Base-by-base conservation (phyloP, 2,329 filamentous ascomycete species). In the Trichoderma sp. region DNA sequence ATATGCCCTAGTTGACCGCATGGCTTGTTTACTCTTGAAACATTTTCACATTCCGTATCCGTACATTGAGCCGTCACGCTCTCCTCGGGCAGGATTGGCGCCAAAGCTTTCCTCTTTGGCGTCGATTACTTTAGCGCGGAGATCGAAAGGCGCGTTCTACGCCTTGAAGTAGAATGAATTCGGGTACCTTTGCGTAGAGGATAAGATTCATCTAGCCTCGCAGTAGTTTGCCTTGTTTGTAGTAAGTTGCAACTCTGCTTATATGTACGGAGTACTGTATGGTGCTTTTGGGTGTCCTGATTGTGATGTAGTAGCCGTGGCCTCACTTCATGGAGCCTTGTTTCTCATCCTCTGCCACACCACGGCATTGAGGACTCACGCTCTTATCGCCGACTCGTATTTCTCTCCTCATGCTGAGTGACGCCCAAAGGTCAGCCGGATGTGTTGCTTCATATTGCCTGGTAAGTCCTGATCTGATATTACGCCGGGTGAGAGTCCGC, bases 11-110 rank as follows among this genome's bases (percentile, higher is more conserved):
- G 65, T 59, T 47, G 36, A 58, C n/a, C 9, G 50, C 34, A 15
- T 68, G 5, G 9, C 2, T 59, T 43, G 34, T 32, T 30, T 59
- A 47, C 7, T 58, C 34, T 43, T 43, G 34, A 65, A 34, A 65
- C 53, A 23, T 59, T 32, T 39, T 59, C 34, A 68, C 65, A 68
- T 68, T 58, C 53, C 65, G n/a, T 15, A 47, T 68, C 34, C 15
- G 65, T 68, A 68, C 13, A 68, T 30, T 68, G 53, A 39, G 65
- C 65, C 65, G 65, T n/a, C 11, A 23, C n/a, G 26, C 65, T 12
- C 26, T 58, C 17, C 8, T 30, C 8, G 15, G 50, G 15, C 15
- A 28, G 39, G 28, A 13, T 12, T 23, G 26, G 17, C 32, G 12
- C 20, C 26, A 34, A 17, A 53, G 30, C 23, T 26, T 32, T 20